A percentile compares a stretch with the other conserved stretches of the same genome.
Conservation (phyloP, 352 stramenopile genomes). For the Phytophthora pinifolia region DNA sequence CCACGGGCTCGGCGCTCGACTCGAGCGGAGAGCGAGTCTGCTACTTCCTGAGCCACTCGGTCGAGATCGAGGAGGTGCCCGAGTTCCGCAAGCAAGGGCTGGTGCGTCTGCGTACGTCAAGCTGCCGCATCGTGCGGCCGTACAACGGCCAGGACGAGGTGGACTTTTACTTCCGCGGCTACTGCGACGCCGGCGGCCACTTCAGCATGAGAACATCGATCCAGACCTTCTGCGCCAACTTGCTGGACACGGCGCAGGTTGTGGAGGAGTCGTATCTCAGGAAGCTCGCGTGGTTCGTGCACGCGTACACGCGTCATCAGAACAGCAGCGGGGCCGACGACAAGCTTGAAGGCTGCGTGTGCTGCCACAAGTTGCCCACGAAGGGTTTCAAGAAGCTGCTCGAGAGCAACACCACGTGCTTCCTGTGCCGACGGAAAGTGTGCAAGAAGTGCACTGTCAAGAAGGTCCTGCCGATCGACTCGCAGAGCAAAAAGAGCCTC, state of each 20-base stretch:
- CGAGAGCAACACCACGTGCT: slow-evolving; percentile 35
- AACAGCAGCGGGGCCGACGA: slow-evolving; percentile 13
- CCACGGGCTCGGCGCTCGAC: slow-evolving; percentile 39
- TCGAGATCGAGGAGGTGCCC: slow-evolving; percentile 41
- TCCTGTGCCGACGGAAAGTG: slow-evolving; percentile 37
- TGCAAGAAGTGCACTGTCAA: slow-evolving; percentile 58
- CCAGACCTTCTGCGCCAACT: slow-evolving; percentile 34
- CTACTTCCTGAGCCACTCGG: slow-evolving; percentile 43
- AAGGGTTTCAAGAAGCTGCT: slow-evolving; percentile 42
- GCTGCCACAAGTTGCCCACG: slow-evolving; percentile 35
- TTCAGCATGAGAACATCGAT: slow-evolving; percentile 23
- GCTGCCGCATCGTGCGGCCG: slow-evolving; percentile 44
- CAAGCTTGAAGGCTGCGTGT: slow-evolving; percentile 27
- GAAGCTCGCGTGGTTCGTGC: slow-evolving; percentile 66
- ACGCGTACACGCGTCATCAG: slow-evolving; percentile 25
- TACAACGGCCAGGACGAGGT: slow-evolving; percentile 36
- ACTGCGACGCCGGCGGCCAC: slow-evolving; percentile 34
- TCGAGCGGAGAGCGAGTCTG: slow-evolving; percentile 35
- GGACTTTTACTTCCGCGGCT: slow-evolving; percentile 51
- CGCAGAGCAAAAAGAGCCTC: slow-evolving; percentile 43
- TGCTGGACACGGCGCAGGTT: slow-evolving; percentile 41
- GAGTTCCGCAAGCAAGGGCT: slow-evolving; percentile 38
- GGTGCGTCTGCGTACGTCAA: slow-evolving; percentile 36
- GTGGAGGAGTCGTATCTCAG: slow-evolving; percentile 64
- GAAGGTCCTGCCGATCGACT: slow-evolving; percentile 41